Base-by-base conservation (phyloP, 2,329 filamentous ascomycete genomes). In the Paraconiothyrium brasiliense region DNA sequence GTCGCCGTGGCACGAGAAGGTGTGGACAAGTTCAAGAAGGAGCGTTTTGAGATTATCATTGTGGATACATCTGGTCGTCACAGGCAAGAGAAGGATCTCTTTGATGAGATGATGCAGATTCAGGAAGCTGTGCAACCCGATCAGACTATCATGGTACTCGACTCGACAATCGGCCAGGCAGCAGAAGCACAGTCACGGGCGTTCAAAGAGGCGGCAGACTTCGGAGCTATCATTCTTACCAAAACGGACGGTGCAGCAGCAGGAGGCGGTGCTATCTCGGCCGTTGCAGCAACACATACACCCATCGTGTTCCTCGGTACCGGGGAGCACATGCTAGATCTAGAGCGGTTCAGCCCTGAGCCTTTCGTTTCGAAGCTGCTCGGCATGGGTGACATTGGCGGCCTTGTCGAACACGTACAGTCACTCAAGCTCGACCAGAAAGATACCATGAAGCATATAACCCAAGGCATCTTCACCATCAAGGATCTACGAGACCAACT, bases 21-120 rank as follows among this genome's bases (percentile, higher is more conserved):
- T 81, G 95, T 99, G 35, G 93, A 97, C 50, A 96, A 98, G 81
- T 99, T 99, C 85, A 97, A 97, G 84, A 98, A 97, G 84, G 95
- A 99, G 83, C 88, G 90, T 51, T 99, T 99, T 76, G 95, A 99
- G 80, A 90, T 99, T 69, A 99, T 99, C 73, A 98, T 99, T 65
- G 95, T 99, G 58, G 95, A 99, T 82, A 99, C 95, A 0, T 97
- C 92, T 50, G 95, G 95, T 79, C 87, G 95, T 69, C 95, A 99
- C 82, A 89, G 93, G 75, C 95, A 99, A 76, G 95, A 99, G 80
- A 90, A 92, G 73, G 94, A 96, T 11, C 84, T 99, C 4, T 99
- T 99, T 81, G 92, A 94, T 65, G 95, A 99, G 80, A 99, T 99
- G 95, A 87, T 93, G 63, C 94, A 99, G 75, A 98, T 99, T 62